Evolutionary conservation across 2,329 filamentous ascomycete species (phyloP).

Genomic region (Scedosporium dehoogii): DNA sequence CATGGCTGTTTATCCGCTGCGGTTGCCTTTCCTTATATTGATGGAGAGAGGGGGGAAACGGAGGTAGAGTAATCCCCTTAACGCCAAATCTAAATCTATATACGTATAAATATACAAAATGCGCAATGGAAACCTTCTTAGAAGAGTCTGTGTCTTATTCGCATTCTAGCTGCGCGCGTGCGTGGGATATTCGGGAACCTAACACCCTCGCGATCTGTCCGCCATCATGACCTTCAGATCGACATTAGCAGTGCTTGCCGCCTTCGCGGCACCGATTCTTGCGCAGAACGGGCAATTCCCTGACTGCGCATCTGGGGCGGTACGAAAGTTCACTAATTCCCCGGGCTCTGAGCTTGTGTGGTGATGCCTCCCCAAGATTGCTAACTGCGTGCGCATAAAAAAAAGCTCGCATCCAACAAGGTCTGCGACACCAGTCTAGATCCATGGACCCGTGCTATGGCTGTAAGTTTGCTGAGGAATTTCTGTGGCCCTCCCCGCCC

Average conservation of each 20-base stretch:
- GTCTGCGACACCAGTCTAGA: constrained; percentile 5
- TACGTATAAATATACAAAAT: not conserved
- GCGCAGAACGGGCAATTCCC: constrained; percentile 4
- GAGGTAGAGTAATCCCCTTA: not conserved
- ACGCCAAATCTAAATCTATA: not conserved
- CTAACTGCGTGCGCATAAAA: too few species aligned
- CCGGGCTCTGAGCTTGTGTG: too few species aligned
- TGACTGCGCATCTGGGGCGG: constrained; percentile 3
- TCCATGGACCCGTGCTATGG: constrained; percentile 3
- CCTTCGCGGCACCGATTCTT: not conserved
- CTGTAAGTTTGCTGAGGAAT: constrained; percentile 2
- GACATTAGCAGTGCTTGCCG: not conserved
- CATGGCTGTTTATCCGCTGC: not conserved
- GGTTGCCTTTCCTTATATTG: not conserved
- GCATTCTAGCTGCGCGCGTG: too few species aligned
- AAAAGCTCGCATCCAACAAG: constrained; percentile 3
- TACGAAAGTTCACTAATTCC: not conserved
- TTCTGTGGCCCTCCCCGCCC: too few species aligned
- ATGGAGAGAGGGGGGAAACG: not conserved
- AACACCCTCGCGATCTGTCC: not conserved
- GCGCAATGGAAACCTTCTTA: not conserved
- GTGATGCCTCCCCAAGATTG: too few species aligned
- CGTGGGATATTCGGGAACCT: too few species aligned
- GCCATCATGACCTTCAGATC: constrained; percentile 1
- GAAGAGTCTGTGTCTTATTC: not conserved